A percentile compares a stretch with the other conserved stretches of the same genome.
Evolutionary conservation across 495 filamentous ascomycete genomes (phyloP).

Genomic region (Penicillium diatomitis): DNA sequence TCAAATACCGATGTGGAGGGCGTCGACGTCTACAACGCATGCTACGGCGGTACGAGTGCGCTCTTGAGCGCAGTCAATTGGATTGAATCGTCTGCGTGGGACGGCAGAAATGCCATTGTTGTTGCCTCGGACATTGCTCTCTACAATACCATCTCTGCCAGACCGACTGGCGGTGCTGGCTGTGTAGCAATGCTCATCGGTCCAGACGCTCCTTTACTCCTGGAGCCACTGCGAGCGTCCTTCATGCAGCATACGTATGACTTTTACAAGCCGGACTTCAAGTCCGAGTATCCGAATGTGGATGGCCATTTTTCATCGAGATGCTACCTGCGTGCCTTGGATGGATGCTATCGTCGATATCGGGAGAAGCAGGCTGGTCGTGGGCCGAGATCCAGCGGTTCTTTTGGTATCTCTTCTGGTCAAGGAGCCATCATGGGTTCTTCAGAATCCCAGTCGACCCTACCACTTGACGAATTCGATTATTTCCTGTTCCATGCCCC

Average conservation of each 20-base stretch:
- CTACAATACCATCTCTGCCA: conserved; percentile 88
- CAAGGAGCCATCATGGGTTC: conserved; percentile 13
- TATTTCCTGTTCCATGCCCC: conserved; percentile 92
- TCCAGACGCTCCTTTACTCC: conserved; percentile 77
- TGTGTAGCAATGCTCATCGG: conserved; percentile 90
- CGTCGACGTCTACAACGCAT: conserved; percentile 94
- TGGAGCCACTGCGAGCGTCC: conserved; percentile 80
- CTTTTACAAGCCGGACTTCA: conserved; percentile 97
- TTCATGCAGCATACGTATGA: conserved; percentile 95
- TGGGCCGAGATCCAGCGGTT: conserved; percentile 46
- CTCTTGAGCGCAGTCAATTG: conserved; percentile 94
- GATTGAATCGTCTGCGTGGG: conserved; percentile 96
- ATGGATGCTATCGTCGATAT: conserved; percentile 91
- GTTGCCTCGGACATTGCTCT: conserved; percentile 93
- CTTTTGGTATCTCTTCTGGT: conserved; percentile 18
- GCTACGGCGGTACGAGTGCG: conserved; percentile 96
- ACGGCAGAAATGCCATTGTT: conserved; percentile 87
- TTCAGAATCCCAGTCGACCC: conserved; percentile 10
- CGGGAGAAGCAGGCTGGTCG: conserved; percentile 57
- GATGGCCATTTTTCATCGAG: conserved; percentile 90
- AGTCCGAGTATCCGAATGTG: conserved; percentile 92
- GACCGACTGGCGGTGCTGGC: conserved; percentile 91
- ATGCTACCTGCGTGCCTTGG: conserved; percentile 94
- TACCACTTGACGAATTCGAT: conserved; percentile 74
- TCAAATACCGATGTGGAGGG: conserved; percentile 87